Base-by-base conservation (phyloP, 2,329 filamentous ascomycete genomes). In the Curvularia eragrostidis region DNA sequence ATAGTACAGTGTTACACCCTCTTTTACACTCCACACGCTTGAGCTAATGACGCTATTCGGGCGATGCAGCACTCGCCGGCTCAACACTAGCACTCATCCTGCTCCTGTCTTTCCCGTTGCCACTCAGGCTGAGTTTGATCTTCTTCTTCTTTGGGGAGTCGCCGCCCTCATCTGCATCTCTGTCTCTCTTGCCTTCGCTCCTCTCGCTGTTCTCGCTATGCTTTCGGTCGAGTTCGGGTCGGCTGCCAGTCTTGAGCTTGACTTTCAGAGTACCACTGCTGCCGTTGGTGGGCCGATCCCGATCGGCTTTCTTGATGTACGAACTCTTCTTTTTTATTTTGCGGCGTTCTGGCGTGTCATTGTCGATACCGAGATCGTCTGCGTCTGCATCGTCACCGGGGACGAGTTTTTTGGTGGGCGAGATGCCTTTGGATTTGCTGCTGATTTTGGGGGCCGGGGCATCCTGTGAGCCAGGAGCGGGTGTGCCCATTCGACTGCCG, bases 321-420 rank as follows among this genome's bases (percentile, higher is more conserved):
- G 72, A 73, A 49, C 70, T 73, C 64, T 83, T 83, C 71, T 83
- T 83, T 73, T 83, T 83, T 64, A 82, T 81, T 49, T 80, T 81
- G 46, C 77, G 73, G 52, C 66, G 67, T 42, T 80, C 75, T 19
- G 78, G 74, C 3, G 77, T 79, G 10, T 78, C 76, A 21, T 82
- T 79, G 5, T 81, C 80, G 42, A 77, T 62, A n/a, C 66, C 73
- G 4, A 70, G 67, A 41, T 75, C 74, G 42, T 73, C 72, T 24
- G 61, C 70, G 23, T 69, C 69, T 26, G 64, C 68, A 43, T 65
- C 66, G 61, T 55, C 65, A 21, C 62, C 63, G 30, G 54, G 62
- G 21, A 51, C 59, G 3, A 68, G 46, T 49, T 66, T 74, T 62
- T 77, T 76, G 18, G 72, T 56, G 3, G 74, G 74, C 3, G 55